Conservation (phyloP, 768 basidiomycete species). For the Dacryopinax primogenitus region DNA sequence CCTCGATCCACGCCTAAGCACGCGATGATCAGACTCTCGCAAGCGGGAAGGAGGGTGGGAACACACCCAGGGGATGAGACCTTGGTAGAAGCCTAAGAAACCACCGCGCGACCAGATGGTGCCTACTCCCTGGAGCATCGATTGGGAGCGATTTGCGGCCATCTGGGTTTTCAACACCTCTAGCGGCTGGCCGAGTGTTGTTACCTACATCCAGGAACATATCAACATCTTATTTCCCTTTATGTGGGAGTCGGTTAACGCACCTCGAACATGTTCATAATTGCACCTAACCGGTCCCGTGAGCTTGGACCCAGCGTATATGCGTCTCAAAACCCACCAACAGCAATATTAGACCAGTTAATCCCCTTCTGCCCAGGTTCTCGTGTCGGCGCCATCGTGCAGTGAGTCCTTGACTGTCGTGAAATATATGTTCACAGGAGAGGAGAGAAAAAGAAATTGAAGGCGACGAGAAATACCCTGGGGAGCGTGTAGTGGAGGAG, state of each 20-base stretch:
- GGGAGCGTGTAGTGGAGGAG: too few relatives aligned
- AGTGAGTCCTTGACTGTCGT: neutral
- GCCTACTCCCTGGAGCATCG: conserved; percentile 73
- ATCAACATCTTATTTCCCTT: conserved; percentile 9
- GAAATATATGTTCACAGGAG: neutral
- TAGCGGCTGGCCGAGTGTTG: conserved; percentile 92
- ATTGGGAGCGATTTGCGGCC: conserved; percentile 90
- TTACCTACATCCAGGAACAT: conserved; percentile 51
- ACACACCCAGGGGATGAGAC: conserved; percentile 93
- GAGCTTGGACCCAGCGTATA: conserved; percentile 18
- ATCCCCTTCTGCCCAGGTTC: conserved; percentile 86
- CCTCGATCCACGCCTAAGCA: conserved; percentile 93
- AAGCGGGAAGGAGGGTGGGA: neutral
- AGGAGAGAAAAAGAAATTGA: conserved; percentile 1
- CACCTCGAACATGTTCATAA: conserved; percentile 88
- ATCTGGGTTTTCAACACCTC: conserved; percentile 99
- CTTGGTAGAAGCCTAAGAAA: conserved; percentile 83
- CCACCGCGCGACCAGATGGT: conserved; percentile 91
- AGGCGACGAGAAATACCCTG: too few relatives aligned
- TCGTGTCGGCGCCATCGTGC: conserved; percentile 21
- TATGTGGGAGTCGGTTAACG: conserved; percentile 15
- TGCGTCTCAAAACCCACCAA: conserved; percentile 46
- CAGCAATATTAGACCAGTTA: conserved; percentile 90
- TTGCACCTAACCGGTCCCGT: conserved; percentile 48
- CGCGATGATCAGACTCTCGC: neutral